A percentile compares a stretch with the other conserved stretches of the same genome.
Evolutionary conservation across 441 rosid species (phyloP).

Genomic region (Erysimum pusillum): DNA sequence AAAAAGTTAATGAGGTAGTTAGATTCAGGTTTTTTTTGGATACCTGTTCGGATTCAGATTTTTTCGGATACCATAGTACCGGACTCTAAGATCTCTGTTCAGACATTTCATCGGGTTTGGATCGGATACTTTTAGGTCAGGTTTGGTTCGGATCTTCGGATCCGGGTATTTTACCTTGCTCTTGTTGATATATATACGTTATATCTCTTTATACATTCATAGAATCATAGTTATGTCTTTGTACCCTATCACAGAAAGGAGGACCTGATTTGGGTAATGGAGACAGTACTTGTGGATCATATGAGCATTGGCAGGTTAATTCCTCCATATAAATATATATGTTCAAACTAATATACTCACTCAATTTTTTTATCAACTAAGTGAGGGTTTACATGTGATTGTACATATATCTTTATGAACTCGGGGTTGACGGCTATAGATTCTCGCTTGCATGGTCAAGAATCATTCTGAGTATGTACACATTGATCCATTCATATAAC

Average conservation of each 20-base stretch:
- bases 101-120: too few relatives aligned
- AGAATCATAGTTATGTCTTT: slow-evolving; percentile 11
- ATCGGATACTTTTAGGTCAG: too few relatives aligned
- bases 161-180: too few relatives aligned
- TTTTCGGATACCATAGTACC: too few relatives aligned
- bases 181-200: background rate
- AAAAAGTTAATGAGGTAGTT: too few relatives aligned
- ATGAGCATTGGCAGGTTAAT: slow-evolving; percentile 22
- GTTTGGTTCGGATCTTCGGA: too few relatives aligned
- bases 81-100: too few relatives aligned
- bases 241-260: slow-evolving; percentile 33
- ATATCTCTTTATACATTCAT: background rate
- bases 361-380: background rate
- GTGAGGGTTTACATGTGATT: background rate
- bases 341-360: background rate
- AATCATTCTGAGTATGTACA: slow-evolving; percentile 32
- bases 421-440: slow-evolving; percentile 35
- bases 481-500: background rate
- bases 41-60: too few relatives aligned
- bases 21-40: too few relatives aligned
- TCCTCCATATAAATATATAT: background rate
- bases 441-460: slow-evolving; percentile 47
- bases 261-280: slow-evolving; percentile 41
- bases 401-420: background rate
- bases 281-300: slow-evolving; percentile 40